phyloP scores from a whole-genome alignment of 768 basidiomycete genomes.

The Trametes meyenii region DNA sequence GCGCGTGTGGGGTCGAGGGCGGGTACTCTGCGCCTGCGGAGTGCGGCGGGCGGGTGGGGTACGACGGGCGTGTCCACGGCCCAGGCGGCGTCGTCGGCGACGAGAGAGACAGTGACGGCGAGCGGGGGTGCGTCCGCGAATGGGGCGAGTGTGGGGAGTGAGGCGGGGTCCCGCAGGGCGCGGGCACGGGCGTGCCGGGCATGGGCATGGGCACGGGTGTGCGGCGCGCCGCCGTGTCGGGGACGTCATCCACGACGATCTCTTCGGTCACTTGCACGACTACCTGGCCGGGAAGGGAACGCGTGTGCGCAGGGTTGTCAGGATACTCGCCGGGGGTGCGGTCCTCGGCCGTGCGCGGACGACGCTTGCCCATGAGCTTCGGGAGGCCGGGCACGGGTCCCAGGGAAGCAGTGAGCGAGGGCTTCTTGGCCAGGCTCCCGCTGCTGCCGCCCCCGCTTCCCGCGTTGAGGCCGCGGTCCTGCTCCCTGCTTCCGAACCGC shows the following conservation, averaged over 20 bases:
- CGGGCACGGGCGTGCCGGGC: not conserved
- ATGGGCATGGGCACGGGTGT: not conserved
- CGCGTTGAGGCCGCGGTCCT: not conserved
- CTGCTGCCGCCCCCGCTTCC: not conserved
- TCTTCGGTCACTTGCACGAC: constrained; percentile 15
- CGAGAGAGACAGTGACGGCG: not conserved
- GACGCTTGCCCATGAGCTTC: constrained; percentile 6
- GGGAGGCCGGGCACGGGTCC: not conserved
- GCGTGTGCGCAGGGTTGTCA: constrained; percentile 5
- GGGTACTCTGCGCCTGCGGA: constrained; percentile 4
- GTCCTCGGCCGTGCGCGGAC: constrained; percentile 10
- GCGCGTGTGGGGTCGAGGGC: not conserved
- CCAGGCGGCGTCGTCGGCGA: not conserved
- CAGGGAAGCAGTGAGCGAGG: constrained; percentile 1
- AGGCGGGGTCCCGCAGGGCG: not conserved
- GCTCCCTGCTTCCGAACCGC: not conserved
- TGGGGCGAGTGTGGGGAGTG: constrained; percentile 1
- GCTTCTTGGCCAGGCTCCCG: constrained; percentile 2
- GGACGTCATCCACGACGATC: constrained; percentile 10
- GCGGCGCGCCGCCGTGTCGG: not conserved
- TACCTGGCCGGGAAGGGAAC: constrained; percentile 10
- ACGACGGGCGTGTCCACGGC: not conserved
- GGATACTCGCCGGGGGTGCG: not conserved
- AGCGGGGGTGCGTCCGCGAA: not conserved
- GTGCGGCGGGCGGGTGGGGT: constrained; percentile 15